Conservation (phyloP, 768 basidiomycete genomes). For the Tephrocybe sp. region DNA sequence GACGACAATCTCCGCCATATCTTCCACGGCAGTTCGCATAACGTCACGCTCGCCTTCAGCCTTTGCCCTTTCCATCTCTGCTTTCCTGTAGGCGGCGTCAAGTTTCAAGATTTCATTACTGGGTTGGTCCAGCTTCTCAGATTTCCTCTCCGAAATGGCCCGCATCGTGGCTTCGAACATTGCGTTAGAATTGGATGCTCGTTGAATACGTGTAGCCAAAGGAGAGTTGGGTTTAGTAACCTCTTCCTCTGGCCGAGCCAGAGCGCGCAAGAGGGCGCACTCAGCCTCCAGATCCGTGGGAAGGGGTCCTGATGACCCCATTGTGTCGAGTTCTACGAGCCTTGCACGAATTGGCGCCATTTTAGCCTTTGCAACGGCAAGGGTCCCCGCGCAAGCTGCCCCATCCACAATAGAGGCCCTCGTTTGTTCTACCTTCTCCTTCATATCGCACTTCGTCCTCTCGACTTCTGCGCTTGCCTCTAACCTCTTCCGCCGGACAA, state of each 20-base stretch:
- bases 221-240: constrained; percentile 58
- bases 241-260: constrained; percentile 73
- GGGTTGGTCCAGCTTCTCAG: constrained; percentile 74
- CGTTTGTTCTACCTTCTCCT: constrained; percentile 69
- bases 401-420: constrained; percentile 74
- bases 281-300: constrained; percentile 72
- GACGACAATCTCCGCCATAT: constrained; percentile 68
- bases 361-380: constrained; percentile 69
- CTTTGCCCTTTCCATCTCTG: constrained; percentile 70
- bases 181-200: constrained; percentile 71
- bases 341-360: constrained; percentile 64
- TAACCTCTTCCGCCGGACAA: constrained; percentile 62
- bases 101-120: constrained; percentile 70
- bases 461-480: constrained; percentile 77
- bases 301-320: constrained; percentile 37
- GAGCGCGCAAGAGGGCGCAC: constrained; percentile 61
- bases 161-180: constrained; percentile 87
- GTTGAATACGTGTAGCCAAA: constrained; percentile 57
- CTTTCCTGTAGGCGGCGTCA: constrained; percentile 62
- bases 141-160: constrained; percentile 78
- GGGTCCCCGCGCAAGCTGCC: constrained; percentile 68
- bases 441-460: constrained; percentile 70
- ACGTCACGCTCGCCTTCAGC: constrained; percentile 67
- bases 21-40: constrained; percentile 57
- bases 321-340: constrained; percentile 53